Conservation (phyloP, 164 flowering plant species). For the Brasenia schreberi region DNA sequence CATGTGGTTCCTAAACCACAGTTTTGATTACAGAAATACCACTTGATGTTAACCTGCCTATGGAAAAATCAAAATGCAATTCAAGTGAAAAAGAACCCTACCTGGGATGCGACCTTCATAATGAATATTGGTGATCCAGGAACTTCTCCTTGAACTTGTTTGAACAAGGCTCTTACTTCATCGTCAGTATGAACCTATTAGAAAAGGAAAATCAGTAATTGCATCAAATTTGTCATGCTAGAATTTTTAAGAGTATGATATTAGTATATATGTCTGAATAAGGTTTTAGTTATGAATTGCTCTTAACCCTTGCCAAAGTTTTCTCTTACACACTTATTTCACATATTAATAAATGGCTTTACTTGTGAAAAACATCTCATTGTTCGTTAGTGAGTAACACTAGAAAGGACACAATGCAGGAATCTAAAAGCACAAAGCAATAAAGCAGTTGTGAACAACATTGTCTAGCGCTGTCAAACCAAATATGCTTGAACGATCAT, state of each 20-base stretch:
- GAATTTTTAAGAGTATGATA: no score
- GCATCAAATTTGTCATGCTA: not conserved
- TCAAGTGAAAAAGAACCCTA: constrained; percentile 14
- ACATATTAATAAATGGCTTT: not conserved
- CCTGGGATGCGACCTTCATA: constrained; percentile 99
- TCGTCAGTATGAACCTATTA: constrained; percentile 96
- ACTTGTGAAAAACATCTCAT: no score
- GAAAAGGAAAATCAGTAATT: not conserved
- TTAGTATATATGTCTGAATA: no score
- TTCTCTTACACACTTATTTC: not conserved
- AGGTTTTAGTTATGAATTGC: no score
- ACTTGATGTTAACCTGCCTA: not conserved
- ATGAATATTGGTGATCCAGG: constrained; percentile 99
- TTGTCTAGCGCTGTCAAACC: no score
- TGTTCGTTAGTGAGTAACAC: no score
- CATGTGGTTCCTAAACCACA: no score
- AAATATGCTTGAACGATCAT: no score
- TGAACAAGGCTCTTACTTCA: constrained; percentile 93
- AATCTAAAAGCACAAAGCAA: no score
- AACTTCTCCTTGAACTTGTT: constrained; percentile 99
- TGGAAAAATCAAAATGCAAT: not conserved
- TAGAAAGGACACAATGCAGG: no score
- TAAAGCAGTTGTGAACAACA: no score
- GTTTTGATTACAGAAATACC: not conserved
- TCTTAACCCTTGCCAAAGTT: no score